Conservation (phyloP, 2,329 filamentous ascomycete species). For the Ophiocordyceps sinensis region DNA sequence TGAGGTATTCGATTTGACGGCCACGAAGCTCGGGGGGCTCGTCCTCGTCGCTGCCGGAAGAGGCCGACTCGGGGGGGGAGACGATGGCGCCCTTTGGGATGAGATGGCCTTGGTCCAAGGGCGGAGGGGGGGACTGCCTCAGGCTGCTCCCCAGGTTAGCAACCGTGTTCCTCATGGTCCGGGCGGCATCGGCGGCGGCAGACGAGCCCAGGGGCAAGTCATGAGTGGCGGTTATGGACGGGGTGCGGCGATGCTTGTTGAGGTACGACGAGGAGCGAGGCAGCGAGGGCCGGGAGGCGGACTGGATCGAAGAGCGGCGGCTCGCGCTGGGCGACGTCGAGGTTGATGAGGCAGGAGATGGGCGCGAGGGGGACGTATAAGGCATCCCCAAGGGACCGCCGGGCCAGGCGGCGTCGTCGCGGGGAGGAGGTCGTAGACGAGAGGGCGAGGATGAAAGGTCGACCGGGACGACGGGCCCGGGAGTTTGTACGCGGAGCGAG, state of each 20-base stretch:
- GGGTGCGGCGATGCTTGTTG: constrained; percentile 45
- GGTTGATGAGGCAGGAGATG: constrained; percentile 46
- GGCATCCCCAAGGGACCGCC: constrained; percentile 47
- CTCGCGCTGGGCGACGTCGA: constrained; percentile 41
- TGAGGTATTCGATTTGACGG: constrained; percentile 36
- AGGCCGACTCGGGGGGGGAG: constrained; percentile 76
- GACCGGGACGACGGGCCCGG: no score
- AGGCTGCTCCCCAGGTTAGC: constrained; percentile 40
- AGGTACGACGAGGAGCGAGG: constrained; percentile 54
- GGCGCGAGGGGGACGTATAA: constrained; percentile 68
- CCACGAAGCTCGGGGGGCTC: constrained; percentile 32
- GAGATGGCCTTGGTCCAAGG: constrained; percentile 47
- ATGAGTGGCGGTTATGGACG: constrained; percentile 24
- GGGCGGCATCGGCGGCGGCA: constrained; percentile 8
- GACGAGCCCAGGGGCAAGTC: constrained; percentile 19
- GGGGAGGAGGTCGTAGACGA: not conserved
- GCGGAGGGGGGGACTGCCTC: constrained; percentile 70
- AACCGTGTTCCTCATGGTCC: constrained; percentile 13
- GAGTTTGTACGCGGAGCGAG: no score
- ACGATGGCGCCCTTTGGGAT: constrained; percentile 79
- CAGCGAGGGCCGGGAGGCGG: constrained; percentile 34
- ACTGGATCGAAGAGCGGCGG: constrained; percentile 43
- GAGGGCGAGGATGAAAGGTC: not conserved
- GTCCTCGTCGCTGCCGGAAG: constrained; percentile 76
- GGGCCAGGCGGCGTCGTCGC: constrained; percentile 1